Evolutionary conservation across 2,329 filamentous ascomycete species (phyloP).

Genomic region (Diaporthe capsici): DNA sequence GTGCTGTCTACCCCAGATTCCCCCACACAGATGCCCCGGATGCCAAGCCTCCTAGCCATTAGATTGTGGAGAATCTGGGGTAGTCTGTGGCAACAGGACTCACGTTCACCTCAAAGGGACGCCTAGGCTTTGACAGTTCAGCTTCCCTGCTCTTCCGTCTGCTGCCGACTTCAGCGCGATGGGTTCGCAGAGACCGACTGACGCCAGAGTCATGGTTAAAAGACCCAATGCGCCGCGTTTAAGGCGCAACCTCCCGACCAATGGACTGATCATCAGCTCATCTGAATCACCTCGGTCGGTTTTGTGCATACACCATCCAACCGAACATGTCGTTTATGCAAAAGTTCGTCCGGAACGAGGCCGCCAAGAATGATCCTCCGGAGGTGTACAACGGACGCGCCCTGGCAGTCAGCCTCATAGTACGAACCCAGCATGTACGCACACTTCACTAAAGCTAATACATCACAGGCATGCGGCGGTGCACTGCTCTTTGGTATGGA

Average conservation of each 20-base stretch:
- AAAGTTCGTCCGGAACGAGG: background rate
- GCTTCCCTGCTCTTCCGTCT: background rate
- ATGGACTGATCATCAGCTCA: background rate
- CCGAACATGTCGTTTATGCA: too few relatives aligned
- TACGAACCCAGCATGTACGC: background rate
- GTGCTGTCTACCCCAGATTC: background rate
- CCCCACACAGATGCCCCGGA: background rate
- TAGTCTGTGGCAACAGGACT: background rate
- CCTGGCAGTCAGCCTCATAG: background rate
- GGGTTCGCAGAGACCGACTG: background rate
- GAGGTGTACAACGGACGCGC: background rate
- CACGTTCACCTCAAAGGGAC: background rate
- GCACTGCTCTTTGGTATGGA: too few relatives aligned
- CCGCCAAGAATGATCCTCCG: background rate
- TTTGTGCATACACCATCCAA: too few relatives aligned
- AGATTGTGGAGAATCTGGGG: background rate
- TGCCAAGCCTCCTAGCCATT: background rate
- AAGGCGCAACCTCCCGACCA: too few relatives aligned
- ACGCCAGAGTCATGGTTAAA: background rate
- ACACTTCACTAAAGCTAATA: background rate
- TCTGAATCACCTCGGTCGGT: background rate
- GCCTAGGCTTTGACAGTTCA: background rate
- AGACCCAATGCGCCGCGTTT: background rate
- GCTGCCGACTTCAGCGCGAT: background rate
- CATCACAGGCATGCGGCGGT: too few relatives aligned